Percentiles rank a stretch among this genome's conserved stretches.
These are phyloP conservation scores for Aristolochia californica DNA, from an alignment of 164 flowering plant genomes.

Conservation along the genomic window DNA sequence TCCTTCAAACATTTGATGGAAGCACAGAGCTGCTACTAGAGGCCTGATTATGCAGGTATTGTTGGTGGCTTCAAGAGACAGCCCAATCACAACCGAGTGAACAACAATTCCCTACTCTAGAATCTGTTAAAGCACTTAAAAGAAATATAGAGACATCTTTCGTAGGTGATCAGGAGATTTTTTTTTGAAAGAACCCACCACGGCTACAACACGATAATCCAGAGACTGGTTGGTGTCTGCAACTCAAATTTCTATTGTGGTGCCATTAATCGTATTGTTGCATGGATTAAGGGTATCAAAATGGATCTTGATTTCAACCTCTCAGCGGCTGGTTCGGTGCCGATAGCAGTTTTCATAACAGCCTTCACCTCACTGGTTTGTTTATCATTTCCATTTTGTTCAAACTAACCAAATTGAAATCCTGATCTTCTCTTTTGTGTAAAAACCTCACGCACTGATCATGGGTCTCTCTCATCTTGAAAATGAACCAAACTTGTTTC, in stretches of 20 bases:
- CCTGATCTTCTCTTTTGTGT: not conserved
- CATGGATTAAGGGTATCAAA: slow-evolving; percentile 62
- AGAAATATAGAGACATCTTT: not conserved
- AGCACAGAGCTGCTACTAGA: slow-evolving; percentile 17
- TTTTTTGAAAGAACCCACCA: slow-evolving; percentile 9
- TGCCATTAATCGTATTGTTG: slow-evolving; percentile 60
- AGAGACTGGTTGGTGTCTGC: slow-evolving; percentile 24
- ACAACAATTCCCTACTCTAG: slow-evolving; percentile 12
- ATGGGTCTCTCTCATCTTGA: not conserved
- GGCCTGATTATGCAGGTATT: slow-evolving; percentile 13
- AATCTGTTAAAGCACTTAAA: not conserved
- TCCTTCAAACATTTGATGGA: slow-evolving; percentile 20
- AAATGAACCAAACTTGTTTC: not conserved
- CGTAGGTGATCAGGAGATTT: not conserved
- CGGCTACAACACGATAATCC: slow-evolving; percentile 22
- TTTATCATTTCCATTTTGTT: not conserved
- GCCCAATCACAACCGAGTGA: slow-evolving; percentile 17
- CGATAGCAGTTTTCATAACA: slow-evolving; percentile 48
- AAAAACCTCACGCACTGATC: too few relatives aligned
- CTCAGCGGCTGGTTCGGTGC: slow-evolving; percentile 66
- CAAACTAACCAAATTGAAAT: not conserved
- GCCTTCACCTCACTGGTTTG: slow-evolving; percentile 23
- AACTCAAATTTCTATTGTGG: slow-evolving; percentile 87
- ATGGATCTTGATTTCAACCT: slow-evolving; percentile 75
- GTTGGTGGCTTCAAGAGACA: slow-evolving; percentile 11